Base-by-base conservation (phyloP, 2,329 filamentous ascomycete genomes). In the Cladosporium sphaerospermum region DNA sequence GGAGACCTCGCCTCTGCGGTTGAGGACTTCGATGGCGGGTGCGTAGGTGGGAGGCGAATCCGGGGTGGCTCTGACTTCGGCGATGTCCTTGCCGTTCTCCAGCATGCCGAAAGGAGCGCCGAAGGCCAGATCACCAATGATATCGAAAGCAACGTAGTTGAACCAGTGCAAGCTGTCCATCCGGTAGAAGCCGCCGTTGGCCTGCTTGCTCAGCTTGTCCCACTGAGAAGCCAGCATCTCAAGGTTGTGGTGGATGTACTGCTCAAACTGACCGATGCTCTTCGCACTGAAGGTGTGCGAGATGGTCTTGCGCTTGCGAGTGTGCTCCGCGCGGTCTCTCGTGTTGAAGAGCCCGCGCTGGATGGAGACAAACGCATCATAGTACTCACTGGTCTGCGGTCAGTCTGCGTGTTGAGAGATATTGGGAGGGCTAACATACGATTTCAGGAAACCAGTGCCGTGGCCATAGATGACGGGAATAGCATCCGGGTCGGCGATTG, bases 281-380 rank as follows among this genome's bases (percentile, higher is more conserved):
- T 92, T 95, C 56, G 85, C 78, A 11, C 84, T 88, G 72, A 96
- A 96, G 32, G 88, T 93, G 69, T 95, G 9, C 1, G 88, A 83
- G 48, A 95, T 81, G 4, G 88, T 84, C 77, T 95, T 95, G 63
- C 90, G 82, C 78, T 96, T 96, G 58, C 90, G 83, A 0, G 85
- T 85, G 69, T 96, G 90, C 64, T 96, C 88, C 0, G 76, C 76
- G 45, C 91, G 81, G 71, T 91, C 83, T 32, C 91, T 79, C 0
- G 90, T 95, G 70, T 95, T 96, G 81, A 96, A 96, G 10, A 96
- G 77, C 16, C 89, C 89, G 10, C 88, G 82, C 47, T 80, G 81
- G 64, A 95, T 95, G 10, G 87, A 91, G 52, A 96, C 89, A 62
- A 96, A 96, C 46, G 88, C 64, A 89, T 82, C 78, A 93, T 95